phyloP scores from a whole-genome alignment of 352 stramenopile species.

The Elongisporangium senticosum region DNA sequence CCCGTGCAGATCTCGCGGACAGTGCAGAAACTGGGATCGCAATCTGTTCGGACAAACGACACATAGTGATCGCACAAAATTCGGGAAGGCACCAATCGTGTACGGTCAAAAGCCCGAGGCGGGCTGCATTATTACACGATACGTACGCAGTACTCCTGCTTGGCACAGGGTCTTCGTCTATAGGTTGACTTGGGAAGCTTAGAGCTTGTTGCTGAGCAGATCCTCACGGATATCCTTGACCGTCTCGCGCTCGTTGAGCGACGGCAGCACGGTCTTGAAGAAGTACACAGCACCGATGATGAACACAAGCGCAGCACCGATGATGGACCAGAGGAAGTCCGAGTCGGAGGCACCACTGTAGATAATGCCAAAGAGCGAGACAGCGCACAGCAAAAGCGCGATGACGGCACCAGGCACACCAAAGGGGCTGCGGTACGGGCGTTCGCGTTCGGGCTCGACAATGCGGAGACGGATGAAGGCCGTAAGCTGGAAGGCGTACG shows the following conservation, averaged over 20 bases:
- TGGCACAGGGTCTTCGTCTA: neutral
- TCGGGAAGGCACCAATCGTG: neutral
- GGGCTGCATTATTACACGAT: neutral
- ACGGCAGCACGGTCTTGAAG: conserved; percentile 29
- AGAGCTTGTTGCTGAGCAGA: conserved; percentile 32
- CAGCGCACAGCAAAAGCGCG: conserved; percentile 39
- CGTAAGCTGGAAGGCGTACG: conserved; percentile 51
- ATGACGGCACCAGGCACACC: conserved; percentile 36
- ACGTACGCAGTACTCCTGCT: neutral
- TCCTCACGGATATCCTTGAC: conserved; percentile 38
- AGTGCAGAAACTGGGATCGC: neutral
- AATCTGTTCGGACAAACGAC: neutral
- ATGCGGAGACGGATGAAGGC: conserved; percentile 54
- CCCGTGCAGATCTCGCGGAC: neutral
- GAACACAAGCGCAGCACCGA: conserved; percentile 40
- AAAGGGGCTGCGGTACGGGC: conserved; percentile 49
- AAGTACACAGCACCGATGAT: conserved; percentile 37
- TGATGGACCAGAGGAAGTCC: conserved; percentile 47
- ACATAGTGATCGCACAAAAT: neutral
- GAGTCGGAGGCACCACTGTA: conserved; percentile 41
- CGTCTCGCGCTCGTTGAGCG: conserved; percentile 14
- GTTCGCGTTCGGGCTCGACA: conserved; percentile 36
- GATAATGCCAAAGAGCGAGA: conserved; percentile 47
- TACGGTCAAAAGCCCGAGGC: neutral
- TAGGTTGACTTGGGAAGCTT: conserved; percentile 2